Base-by-base conservation (phyloP, 1,284 basidiomycete genomes). In the Trichosporon coremiiforme region DNA sequence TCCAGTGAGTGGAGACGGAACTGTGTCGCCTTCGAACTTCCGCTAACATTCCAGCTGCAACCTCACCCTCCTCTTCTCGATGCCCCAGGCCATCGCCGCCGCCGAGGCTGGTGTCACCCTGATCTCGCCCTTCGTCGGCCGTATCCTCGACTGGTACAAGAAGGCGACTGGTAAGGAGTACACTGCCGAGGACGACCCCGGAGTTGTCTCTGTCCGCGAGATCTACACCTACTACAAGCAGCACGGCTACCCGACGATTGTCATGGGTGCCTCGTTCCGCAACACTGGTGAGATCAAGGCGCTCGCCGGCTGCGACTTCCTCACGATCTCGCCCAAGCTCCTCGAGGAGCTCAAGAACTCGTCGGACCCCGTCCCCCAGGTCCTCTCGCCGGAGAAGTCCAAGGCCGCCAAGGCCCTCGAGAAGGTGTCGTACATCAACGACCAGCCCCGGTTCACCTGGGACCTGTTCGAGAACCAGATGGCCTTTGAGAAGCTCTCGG, bases 251-350 rank as follows among this genome's bases (percentile, higher is more conserved):
- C 94, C 95, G 82, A 99, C 96, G 77, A 98, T 98, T 84, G 95
- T 99, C 84, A 99, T 99, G 96, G 96, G 96, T 84, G 96, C 96
- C 73, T 97, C 94, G 68, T 99, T 99, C 95, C 92, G 94, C 82
- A 96, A 96, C 87, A 85, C 85, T 70, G 92, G 93, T 79, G 96
- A 98, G 87, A 98, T 99, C 86, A 92, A 90, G 84, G 89, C 93
- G 22, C 89, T 99, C 68, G 95, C 95, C 73, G 96, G 96, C 78
- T 92, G 95, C 76, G 96, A 98, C 86, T 97, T 92, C 89, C 87
- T 98, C 75, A 98, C 96, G 80, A 98, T 98, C 81, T 87, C 95
- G 15, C 96, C 96, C 73, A 82, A 88, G 70, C 88, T 98, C 65
- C 91, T 98, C 75, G 93, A 98, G 83, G 90, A 98, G 86, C 91